Evolutionary conservation across 345 rosid species (phyloP).

Genomic region (Limnanthes douglasii): DNA sequence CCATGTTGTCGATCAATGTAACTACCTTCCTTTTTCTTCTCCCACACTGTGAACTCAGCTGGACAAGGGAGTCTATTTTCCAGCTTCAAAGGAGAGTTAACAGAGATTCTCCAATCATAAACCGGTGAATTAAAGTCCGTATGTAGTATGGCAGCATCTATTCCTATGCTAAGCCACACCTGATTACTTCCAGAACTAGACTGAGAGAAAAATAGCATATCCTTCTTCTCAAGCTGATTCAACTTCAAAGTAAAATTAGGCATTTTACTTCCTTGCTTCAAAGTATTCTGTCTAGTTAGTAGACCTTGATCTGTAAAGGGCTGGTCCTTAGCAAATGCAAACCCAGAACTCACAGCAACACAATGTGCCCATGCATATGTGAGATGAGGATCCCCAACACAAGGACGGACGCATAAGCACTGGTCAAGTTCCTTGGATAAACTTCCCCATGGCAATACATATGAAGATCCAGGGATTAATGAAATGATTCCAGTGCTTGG

Average conservation of each 20-base stretch:
- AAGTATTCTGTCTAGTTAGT: slow-evolving; percentile 39
- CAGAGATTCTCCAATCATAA: slow-evolving; percentile 89
- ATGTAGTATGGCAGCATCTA: slow-evolving; percentile 83
- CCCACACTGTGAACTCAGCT: slow-evolving; percentile 81
- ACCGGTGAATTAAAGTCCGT: slow-evolving; percentile 88
- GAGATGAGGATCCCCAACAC: slow-evolving; percentile 26
- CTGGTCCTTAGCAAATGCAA: slow-evolving; percentile 48
- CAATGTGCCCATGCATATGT: slow-evolving; percentile 59
- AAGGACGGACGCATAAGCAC: slow-evolving; percentile 63
- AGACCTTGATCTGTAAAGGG: slow-evolving; percentile 52
- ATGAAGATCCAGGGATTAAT: slow-evolving; percentile 55
- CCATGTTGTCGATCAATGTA: slow-evolving; percentile 54
- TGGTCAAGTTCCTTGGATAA: slow-evolving; percentile 49
- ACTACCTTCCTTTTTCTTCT: slow-evolving; percentile 60
- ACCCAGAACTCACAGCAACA: slow-evolving; percentile 44
- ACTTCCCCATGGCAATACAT: slow-evolving; percentile 79
- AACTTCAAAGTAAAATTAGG: slow-evolving; percentile 40
- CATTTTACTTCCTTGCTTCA: slow-evolving; percentile 42
- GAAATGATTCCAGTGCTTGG: slow-evolving; percentile 26
- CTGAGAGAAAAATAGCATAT: slow-evolving; percentile 53
- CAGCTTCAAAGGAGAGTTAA: slow-evolving; percentile 76
- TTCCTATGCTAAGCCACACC: slow-evolving; percentile 79
- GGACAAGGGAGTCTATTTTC: slow-evolving; percentile 93
- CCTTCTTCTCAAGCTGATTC: slow-evolving; percentile 85
- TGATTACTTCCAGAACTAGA: slow-evolving; percentile 43